A percentile compares a stretch with the other conserved stretches of the same genome.
Evolutionary conservation across 768 basidiomycete genomes (phyloP).

Genomic region (Termitomyces sp.): DNA sequence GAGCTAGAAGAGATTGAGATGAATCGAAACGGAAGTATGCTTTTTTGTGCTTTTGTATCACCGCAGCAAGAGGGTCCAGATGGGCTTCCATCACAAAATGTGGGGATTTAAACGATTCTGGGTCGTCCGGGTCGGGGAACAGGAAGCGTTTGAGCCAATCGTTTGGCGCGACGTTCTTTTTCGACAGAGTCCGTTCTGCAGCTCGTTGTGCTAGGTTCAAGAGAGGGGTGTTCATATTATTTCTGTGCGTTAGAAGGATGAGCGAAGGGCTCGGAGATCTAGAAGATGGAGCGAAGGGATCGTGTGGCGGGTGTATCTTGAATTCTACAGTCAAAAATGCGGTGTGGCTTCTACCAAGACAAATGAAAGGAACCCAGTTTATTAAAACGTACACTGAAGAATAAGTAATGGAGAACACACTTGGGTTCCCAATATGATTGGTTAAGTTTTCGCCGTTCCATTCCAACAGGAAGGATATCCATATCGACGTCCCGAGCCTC

Average conservation of each 20-base stretch:
- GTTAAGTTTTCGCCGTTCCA: conserved; percentile 73
- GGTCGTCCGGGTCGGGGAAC: conserved; percentile 47
- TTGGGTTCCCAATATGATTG: conserved; percentile 81
- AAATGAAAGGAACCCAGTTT: neutral
- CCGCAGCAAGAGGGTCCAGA: conserved; percentile 28
- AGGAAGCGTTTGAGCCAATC: conserved; percentile 54
- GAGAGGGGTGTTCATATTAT: conserved; percentile 45
- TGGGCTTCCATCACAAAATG: conserved; percentile 55
- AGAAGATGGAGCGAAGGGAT: conserved; percentile 36
- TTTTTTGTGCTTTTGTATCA: conserved; percentile 18
- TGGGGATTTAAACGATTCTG: conserved; percentile 49
- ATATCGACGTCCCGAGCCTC: conserved; percentile 65
- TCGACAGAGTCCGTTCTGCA: conserved; percentile 22
- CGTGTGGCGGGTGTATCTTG: conserved; percentile 51
- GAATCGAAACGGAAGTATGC: conserved; percentile 58
- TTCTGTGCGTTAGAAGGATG: conserved; percentile 60
- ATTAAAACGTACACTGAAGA: conserved; percentile 4
- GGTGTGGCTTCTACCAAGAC: conserved; percentile 49
- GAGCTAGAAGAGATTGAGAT: conserved; percentile 34
- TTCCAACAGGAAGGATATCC: conserved; percentile 74
- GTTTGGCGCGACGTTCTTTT: conserved; percentile 37
- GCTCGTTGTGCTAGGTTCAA: conserved; percentile 30
- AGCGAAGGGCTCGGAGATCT: conserved; percentile 33
- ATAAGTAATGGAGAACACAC: conserved; percentile 38
- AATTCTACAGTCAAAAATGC: conserved; percentile 72